Evolutionary conservation across 225 moss, liverwort and hornwort species (phyloP).

Genomic region (Climacium dendroides): DNA sequence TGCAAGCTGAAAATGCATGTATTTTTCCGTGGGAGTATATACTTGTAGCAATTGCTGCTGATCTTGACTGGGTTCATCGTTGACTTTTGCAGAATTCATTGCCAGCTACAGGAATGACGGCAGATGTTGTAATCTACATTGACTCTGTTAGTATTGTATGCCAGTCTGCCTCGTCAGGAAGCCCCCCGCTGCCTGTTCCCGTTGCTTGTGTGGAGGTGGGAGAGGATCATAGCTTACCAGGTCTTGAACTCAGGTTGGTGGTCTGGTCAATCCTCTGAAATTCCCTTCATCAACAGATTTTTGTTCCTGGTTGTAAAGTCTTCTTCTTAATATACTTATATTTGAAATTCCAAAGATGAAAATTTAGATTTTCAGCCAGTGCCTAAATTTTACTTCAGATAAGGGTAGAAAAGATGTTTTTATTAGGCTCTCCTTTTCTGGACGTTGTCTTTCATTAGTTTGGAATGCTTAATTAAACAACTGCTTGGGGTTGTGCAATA

Average conservation of each 20-base stretch:
- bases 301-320: background rate
- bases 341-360: background rate
- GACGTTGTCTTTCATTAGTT: background rate
- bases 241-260: conserved; percentile 75
- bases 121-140: conserved; percentile 77
- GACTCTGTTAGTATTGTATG: conserved; percentile 93
- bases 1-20: background rate
- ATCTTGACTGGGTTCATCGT: background rate
- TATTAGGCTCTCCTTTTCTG: background rate
- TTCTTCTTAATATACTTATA: background rate
- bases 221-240: conserved; percentile 71
- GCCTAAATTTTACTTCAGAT: background rate
- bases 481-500: background rate
- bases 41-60: background rate
- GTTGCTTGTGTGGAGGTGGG: conserved; percentile 95
- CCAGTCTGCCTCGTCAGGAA: conserved; percentile 82
- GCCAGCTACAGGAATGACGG: conserved; percentile 60
- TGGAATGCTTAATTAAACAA: background rate
- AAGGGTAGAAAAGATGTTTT: background rate
- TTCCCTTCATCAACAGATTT: background rate
- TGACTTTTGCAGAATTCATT: conserved; percentile 64
- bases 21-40: background rate
- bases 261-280: background rate
- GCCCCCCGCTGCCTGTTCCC: conserved; percentile 74
- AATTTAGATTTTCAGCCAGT: background rate